Base-by-base conservation (phyloP, 2,329 filamentous ascomycete genomes). In the Venturia pyrina region DNA sequence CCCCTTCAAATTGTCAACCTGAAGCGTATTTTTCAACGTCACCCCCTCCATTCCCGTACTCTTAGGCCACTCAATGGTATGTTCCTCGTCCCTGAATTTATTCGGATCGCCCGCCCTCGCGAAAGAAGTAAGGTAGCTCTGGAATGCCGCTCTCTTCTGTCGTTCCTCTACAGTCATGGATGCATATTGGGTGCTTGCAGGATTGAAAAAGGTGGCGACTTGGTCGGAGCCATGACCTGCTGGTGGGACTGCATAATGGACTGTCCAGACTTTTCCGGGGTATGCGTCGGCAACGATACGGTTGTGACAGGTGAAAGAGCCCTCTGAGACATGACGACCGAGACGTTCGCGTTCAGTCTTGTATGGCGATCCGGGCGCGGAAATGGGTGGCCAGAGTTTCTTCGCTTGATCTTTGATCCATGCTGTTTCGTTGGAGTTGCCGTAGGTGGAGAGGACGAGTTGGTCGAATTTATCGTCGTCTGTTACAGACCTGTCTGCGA, bases 231-330 rank as follows among this genome's bases (percentile, higher is more conserved):
- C 78, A 67, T 81, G 78, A 59, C 74, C 72, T 6, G 75, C 78
- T 0, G 77, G 78, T 7, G 73, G 71, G 8, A 78, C 72, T 7
- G 73, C 73, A 69, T 80, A 81, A 66, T 79, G 76, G 70, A 80
- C 75, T 62, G 72, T 75, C 67, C 73, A 81, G 3, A 74, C 72
- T 40, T 73, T 76, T 3, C 70, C 70, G 19, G 72, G 70, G 62
- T 77, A 74, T 3, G 75, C 76, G 65, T 77, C 73, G n/a, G 73
- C 75, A 37, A 80, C 69, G 68, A 72, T 72, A 21, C 75, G 73
- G 37, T 67, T 70, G 53, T 75, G 74, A 50, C 67, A 68, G 19
- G 66, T 66, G 64, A 73, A 78, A 65, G 72, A 74, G 44, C 70
- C 72, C 65, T 78, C 76, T 5, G 72, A 6, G 76, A 71, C 3